Base-by-base conservation (phyloP, 192 early-diverging fungal genomes). In the Geranomyces michiganensis region DNA sequence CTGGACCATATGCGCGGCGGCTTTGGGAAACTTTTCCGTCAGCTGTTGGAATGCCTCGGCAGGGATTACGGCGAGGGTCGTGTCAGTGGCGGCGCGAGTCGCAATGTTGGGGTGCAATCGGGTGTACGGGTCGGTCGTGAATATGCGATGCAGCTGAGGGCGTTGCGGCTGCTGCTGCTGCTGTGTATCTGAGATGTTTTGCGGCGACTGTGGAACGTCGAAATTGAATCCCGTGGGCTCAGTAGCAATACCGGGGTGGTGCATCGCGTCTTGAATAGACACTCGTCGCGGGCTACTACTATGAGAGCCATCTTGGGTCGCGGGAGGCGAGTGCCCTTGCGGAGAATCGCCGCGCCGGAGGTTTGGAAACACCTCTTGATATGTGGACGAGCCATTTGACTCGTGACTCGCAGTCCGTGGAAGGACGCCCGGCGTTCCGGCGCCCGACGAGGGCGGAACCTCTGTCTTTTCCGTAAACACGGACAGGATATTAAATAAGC, bases 1-100 rank as follows among this genome's bases (percentile, higher is more conserved):
- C 68, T 96, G 97, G 4, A 94, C 89, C 43, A 99, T 96, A 66
- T 96, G 94, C 33, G 97, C 92, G 0, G 92, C 94, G 0, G 96
- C 92, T 56, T 91, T 89, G 22, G 96, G 95, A 78, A 93, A 95
- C 70, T 95, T 93, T 71, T 89, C 88, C 13, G 91, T 92, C 58
- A 98, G 78, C 53, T 91, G 86, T 67, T 90, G 89, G 73, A 99
- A 99, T 0, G 96, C 95, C 68, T 92, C 88, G 13, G 90, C 95
- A 6, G 97, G 97, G 51, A 99, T 94, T 45, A 97, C 91, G 22
- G 92, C 93, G 33, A 99, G 82, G 0, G 96, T 99, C 0, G 92
- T 93, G 76, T 95, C 92, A 6, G 87, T 86, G 7, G 89, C 89
- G 5, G 97, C 96, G 15, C 93, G 84, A 2, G 92, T 91, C 58